These are phyloP conservation scores for Linnemannia elongata DNA, from an alignment of 192 early-diverging fungal genomes.

Conservation along the genomic window DNA sequence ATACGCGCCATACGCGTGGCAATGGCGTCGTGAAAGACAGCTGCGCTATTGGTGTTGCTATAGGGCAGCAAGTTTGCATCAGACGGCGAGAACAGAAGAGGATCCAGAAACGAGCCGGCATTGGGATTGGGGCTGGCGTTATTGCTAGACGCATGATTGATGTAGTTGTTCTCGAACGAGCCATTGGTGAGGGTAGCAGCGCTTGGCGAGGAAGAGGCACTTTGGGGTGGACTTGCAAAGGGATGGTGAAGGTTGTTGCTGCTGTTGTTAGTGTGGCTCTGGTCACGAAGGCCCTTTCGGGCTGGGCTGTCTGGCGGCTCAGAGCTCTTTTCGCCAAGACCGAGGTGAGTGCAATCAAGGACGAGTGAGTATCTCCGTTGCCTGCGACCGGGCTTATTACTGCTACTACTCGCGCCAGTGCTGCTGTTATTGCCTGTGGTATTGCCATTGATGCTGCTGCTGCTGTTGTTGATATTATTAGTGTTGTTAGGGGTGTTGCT, in stretches of 20 bases:
- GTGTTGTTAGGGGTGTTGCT: not conserved
- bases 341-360: constrained; percentile 48
- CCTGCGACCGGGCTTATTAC: not conserved
- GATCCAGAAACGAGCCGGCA: constrained; percentile 23
- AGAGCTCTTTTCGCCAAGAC: constrained; percentile 43
- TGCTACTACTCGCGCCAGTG: not conserved
- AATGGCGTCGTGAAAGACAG: constrained; percentile 39
- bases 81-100: constrained; percentile 22
- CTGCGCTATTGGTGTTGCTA: constrained; percentile 13
- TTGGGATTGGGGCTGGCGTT: not conserved
- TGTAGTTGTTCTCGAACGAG: not conserved
- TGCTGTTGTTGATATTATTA: not conserved
- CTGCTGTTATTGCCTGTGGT: not conserved
- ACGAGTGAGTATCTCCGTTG: constrained; percentile 37
- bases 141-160: not conserved
- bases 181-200: not conserved
- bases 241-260: not conserved
- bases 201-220: constrained; percentile 3
- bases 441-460: not conserved
- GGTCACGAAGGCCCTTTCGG: constrained; percentile 40
- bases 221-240: not conserved
- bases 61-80: constrained; percentile 34
- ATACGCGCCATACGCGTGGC: constrained; percentile 39
- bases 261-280: not conserved
- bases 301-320: constrained; percentile 37